Evolutionary conservation across 2,329 filamentous ascomycete genomes (phyloP).

Genomic region (Talaromyces amestolkiae): DNA sequence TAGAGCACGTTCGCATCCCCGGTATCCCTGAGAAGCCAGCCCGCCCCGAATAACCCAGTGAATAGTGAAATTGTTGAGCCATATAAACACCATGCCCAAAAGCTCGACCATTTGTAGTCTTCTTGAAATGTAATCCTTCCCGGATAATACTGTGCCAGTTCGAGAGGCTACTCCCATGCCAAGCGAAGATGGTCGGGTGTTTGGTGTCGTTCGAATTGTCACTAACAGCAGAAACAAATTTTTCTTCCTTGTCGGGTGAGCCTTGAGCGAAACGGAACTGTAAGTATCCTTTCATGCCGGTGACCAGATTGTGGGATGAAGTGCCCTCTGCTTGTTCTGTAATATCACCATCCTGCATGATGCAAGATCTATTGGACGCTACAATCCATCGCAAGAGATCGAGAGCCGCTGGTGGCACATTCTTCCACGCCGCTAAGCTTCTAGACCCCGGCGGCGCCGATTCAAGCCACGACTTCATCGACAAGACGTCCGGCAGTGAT

Average conservation of each 20-base stretch:
- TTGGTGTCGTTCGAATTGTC: slow-evolving; percentile 30
- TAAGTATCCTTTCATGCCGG: slow-evolving; percentile 64
- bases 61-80: slow-evolving; percentile 58
- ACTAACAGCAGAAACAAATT: slow-evolving; percentile 65
- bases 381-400: slow-evolving; percentile 81
- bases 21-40: slow-evolving; percentile 11
- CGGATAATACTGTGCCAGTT: slow-evolving; percentile 94
- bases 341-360: slow-evolving; percentile 66
- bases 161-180: slow-evolving; percentile 72
- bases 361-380: slow-evolving; percentile 83
- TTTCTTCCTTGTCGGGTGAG: slow-evolving; percentile 78
- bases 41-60: slow-evolving; percentile 49
- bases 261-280: slow-evolving; percentile 89
- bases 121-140: slow-evolving; percentile 71
- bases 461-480: slow-evolving; percentile 48
- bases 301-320: slow-evolving; percentile 52
- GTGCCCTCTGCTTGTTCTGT: slow-evolving; percentile 9
- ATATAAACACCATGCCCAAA: slow-evolving; percentile 83
- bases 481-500: slow-evolving; percentile 38
- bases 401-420: slow-evolving; percentile 64
- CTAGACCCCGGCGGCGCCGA: slow-evolving; percentile 1
- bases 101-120: slow-evolving; percentile 62
- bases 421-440: slow-evolving; percentile 53
- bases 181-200: slow-evolving; percentile 75
- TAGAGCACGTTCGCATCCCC: neutral